Conservation (phyloP, 441 rosid species). For the Corymbia calophylla region DNA sequence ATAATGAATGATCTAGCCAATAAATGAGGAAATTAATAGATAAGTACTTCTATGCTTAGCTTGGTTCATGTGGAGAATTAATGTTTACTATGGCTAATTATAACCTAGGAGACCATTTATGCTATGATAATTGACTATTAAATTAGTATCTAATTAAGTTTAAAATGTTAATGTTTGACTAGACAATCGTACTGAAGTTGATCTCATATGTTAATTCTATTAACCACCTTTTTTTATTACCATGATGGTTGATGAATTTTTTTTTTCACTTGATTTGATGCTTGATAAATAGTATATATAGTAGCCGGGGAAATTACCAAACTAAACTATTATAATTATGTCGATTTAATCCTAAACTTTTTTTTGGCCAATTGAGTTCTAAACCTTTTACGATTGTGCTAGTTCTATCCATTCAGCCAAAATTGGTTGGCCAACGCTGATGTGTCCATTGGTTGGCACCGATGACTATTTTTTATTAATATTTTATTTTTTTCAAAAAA, state of each 20-base stretch:
- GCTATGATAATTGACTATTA: background rate
- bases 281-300: background rate
- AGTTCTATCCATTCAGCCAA: no score
- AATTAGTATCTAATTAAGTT: background rate
- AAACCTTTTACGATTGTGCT: no score
- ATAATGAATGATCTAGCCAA: no score
- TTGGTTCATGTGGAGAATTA: background rate
- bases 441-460: no score
- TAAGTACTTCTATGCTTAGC: background rate
- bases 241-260: background rate
- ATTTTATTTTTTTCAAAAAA: no score
- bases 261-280: background rate
- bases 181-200: background rate
- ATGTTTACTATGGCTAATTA: background rate
- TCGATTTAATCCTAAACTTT: no score
- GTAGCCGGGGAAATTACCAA: no score
- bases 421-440: no score
- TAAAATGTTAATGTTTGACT: accelerated
- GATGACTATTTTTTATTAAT: no score
- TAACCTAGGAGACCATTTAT: background rate
- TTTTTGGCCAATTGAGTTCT: no score
- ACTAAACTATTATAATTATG: no score
- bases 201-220: background rate
- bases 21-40: background rate
- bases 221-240: background rate